Conservation (phyloP, 768 basidiomycete genomes). For the Jaapia argillacea region DNA sequence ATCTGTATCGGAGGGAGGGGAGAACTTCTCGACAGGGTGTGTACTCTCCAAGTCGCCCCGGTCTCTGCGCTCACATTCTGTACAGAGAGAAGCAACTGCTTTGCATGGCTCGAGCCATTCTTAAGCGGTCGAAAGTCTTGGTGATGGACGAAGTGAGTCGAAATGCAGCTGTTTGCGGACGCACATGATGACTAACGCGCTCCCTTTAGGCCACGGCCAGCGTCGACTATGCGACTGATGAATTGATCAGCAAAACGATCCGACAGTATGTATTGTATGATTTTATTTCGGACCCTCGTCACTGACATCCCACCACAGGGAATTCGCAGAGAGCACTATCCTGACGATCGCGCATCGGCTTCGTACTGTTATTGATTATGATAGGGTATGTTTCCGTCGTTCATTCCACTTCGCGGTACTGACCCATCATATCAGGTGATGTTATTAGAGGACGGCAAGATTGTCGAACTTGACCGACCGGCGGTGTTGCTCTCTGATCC, state of each 20-base stretch:
- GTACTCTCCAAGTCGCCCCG: conserved; percentile 9
- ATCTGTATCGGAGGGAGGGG: conserved; percentile 71
- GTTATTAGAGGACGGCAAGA: conserved; percentile 69
- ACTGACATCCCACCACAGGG: conserved; percentile 28
- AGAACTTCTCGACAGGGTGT: conserved; percentile 83
- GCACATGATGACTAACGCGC: not conserved
- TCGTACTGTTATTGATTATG: conserved; percentile 76
- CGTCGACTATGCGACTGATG: conserved; percentile 84
- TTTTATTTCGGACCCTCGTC: no score
- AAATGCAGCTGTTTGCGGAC: not conserved
- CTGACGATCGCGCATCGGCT: conserved; percentile 77
- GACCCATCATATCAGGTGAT: conserved; percentile 44
- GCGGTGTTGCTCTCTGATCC: conserved; percentile 42
- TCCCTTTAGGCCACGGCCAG: conserved; percentile 51
- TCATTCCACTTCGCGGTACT: conserved; percentile 1
- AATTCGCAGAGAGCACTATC: conserved; percentile 75
- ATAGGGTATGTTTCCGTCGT: conserved; percentile 42
- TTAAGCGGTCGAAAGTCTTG: conserved; percentile 67
- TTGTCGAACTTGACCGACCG: conserved; percentile 70
- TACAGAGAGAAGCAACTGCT: conserved; percentile 72
- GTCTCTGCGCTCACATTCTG: no score
- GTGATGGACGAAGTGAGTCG: conserved; percentile 74
- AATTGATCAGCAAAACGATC: conserved; percentile 76
- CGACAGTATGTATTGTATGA: conserved; percentile 48
- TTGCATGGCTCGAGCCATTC: conserved; percentile 81